phyloP scores from a whole-genome alignment of 2,329 filamentous ascomycete species.

The Nothophaeocryptopus gaeumannii region DNA sequence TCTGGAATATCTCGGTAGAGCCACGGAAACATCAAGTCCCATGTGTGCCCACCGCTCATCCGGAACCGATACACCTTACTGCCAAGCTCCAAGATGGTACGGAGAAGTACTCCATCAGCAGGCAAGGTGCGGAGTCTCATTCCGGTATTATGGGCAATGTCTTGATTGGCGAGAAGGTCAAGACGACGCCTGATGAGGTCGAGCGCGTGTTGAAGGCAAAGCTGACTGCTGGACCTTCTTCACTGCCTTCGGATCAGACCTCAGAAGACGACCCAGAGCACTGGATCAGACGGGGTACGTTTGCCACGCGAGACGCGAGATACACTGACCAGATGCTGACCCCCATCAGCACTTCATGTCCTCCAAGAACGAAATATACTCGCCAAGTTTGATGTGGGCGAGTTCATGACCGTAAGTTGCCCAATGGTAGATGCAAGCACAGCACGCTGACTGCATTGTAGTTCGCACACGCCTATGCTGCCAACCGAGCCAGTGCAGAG shows the following conservation, averaged over 20 bases:
- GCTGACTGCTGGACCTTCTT: conserved; percentile 2
- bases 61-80: conserved; percentile 13
- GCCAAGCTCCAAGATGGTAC: too few relatives aligned
- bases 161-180: conserved; percentile 15
- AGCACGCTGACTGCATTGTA: neutral
- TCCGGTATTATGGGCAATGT: conserved; percentile 17
- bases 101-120: neutral
- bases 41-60: conserved; percentile 1
- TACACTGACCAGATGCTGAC: neutral
- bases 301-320: too few relatives aligned
- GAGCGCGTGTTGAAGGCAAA: conserved; percentile 10
- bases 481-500: conserved; percentile 9
- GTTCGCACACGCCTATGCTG: conserved; percentile 12
- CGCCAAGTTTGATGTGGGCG: conserved; percentile 15
- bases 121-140: neutral
- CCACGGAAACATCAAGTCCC: conserved; percentile 14
- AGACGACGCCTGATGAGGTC: conserved; percentile 13
- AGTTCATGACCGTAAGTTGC: conserved; percentile 19
- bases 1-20: conserved; percentile 13
- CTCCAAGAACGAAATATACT: conserved; percentile 11
- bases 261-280: conserved; percentile 11
- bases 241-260: conserved; percentile 2
- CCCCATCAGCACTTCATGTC: conserved; percentile 9
- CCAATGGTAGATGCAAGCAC: neutral
- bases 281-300: conserved; percentile 10